Evolutionary conservation across 768 basidiomycete genomes (phyloP).

Genomic region (Suillus subalutaceus): DNA sequence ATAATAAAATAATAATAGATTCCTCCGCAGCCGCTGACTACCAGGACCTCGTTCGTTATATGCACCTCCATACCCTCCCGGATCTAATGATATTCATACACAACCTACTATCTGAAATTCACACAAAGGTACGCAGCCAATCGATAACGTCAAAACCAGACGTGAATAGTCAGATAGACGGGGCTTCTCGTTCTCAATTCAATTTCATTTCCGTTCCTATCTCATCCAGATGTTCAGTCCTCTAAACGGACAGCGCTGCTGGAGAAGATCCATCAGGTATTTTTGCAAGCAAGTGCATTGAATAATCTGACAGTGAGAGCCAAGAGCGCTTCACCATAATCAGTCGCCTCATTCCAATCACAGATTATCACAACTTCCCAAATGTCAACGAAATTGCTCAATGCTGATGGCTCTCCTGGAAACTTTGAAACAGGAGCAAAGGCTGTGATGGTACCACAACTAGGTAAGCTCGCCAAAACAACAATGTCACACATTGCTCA

Average conservation of each 20-base stretch:
- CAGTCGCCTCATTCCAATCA: conserved; percentile 13
- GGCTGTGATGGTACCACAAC: conserved; percentile 67
- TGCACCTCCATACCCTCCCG: conserved; percentile 46
- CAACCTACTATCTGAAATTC: conserved; percentile 51
- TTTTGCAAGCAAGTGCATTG: conserved; percentile 52
- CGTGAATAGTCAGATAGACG: conserved; percentile 38
- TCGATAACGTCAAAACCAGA: conserved; percentile 1
- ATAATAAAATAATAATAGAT: conserved; percentile 35
- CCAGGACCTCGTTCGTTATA: conserved; percentile 27
- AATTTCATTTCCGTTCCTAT: conserved; percentile 69
- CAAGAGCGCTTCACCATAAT: conserved; percentile 7
- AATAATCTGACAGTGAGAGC: conserved; percentile 51
- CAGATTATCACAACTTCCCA: conserved; percentile 67
- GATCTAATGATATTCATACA: conserved; percentile 64
- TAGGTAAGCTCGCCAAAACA: conserved; percentile 42
- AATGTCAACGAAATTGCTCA: conserved; percentile 67
- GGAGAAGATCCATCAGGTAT: conserved; percentile 52
- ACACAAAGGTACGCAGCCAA: conserved; percentile 46
- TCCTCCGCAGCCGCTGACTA: conserved; percentile 40
- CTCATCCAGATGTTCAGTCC: conserved; percentile 39
- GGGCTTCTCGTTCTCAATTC: conserved; percentile 68
- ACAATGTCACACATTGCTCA: not conserved
- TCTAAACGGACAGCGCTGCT: conserved; percentile 47
- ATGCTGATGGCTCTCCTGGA: conserved; percentile 63
- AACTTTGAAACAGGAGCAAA: conserved; percentile 65